phyloP scores from a whole-genome alignment of 2,329 filamentous ascomycete species.

The Lasiodiplodia hormozganensis region DNA sequence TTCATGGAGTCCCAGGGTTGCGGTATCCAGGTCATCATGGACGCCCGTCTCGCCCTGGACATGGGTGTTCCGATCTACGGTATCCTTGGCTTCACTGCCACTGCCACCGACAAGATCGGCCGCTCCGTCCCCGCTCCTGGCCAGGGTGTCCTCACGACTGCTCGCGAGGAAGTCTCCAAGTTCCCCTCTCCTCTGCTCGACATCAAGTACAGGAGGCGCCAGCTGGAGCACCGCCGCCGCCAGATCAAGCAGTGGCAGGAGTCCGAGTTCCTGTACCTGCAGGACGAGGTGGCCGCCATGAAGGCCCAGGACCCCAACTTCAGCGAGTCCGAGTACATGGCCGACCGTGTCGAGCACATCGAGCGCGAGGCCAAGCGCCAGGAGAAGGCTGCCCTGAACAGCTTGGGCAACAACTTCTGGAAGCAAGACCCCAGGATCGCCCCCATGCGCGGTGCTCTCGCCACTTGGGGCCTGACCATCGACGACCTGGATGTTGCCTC shows the following conservation, averaged over 20 bases:
- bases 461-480: conserved; percentile 97
- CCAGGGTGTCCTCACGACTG: conserved; percentile 94
- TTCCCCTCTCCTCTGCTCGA: conserved; percentile 96
- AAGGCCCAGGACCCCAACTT: conserved; percentile 76
- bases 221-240: conserved; percentile 91
- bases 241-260: conserved; percentile 98
- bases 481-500: conserved; percentile 95
- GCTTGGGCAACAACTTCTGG: conserved; percentile 99
- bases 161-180: conserved; percentile 87
- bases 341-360: conserved; percentile 85
- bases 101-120: conserved; percentile 98
- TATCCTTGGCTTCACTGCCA: conserved; percentile 90
- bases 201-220: conserved; percentile 95
- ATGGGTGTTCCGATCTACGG: conserved; percentile 99
- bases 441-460: conserved; percentile 91
- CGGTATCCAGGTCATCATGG: conserved; percentile 99
- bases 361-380: conserved; percentile 87
- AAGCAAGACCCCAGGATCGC: conserved; percentile 93
- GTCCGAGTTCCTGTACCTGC: conserved; percentile 88
- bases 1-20: conserved; percentile 99
- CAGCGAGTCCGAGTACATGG: conserved; percentile 82
- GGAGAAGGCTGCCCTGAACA: conserved; percentile 90
- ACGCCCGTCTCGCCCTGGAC: conserved; percentile 89
- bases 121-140: conserved; percentile 96
- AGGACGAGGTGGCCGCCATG: conserved; percentile 91